phyloP scores from a whole-genome alignment of 495 filamentous ascomycete genomes.

The Daldinia bambusicola region DNA sequence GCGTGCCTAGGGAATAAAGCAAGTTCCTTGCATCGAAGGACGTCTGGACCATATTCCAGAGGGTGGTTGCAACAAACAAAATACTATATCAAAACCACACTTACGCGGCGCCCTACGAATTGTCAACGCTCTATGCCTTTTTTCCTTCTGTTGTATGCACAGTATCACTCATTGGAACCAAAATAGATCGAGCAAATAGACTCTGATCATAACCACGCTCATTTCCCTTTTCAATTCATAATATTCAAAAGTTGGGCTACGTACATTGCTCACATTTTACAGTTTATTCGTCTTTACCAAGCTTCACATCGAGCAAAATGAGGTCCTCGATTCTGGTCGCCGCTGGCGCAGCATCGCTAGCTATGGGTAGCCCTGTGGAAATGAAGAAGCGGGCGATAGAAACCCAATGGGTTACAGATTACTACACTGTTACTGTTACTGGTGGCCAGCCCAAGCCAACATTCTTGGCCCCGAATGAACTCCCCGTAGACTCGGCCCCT shows the following conservation, averaged over 20 bases:
- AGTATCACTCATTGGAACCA: constrained; percentile 31
- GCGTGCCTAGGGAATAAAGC: constrained; percentile 24
- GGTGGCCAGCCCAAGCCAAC: constrained; percentile 41
- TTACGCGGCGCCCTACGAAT: constrained; percentile 1
- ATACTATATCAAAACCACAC: constrained; percentile 21
- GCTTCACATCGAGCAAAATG: constrained; percentile 64
- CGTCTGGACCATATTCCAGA: background rate
- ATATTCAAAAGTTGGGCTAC: constrained; percentile 20
- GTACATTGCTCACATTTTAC: constrained; percentile 35
- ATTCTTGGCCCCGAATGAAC: constrained; percentile 10
- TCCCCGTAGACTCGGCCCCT: constrained; percentile 3
- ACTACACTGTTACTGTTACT: constrained; percentile 69
- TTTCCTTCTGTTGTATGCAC: constrained; percentile 4
- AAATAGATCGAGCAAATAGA: constrained; percentile 8
- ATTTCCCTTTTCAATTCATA: constrained; percentile 28
- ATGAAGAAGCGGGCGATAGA: constrained; percentile 66
- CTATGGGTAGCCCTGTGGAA: constrained; percentile 67
- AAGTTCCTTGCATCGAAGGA: background rate
- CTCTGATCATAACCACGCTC: constrained; percentile 40
- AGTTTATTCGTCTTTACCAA: constrained; percentile 27
- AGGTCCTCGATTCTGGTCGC: constrained; percentile 71
- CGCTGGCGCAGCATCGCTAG: constrained; percentile 70
- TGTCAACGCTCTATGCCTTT: background rate
- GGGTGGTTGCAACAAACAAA: constrained; percentile 8
- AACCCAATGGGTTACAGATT: constrained; percentile 66